Percentiles rank a stretch among this genome's conserved stretches.
Evolutionary conservation across 2,329 filamentous ascomycete genomes (phyloP).

Genomic region (Pseudocercospora cruenta): DNA sequence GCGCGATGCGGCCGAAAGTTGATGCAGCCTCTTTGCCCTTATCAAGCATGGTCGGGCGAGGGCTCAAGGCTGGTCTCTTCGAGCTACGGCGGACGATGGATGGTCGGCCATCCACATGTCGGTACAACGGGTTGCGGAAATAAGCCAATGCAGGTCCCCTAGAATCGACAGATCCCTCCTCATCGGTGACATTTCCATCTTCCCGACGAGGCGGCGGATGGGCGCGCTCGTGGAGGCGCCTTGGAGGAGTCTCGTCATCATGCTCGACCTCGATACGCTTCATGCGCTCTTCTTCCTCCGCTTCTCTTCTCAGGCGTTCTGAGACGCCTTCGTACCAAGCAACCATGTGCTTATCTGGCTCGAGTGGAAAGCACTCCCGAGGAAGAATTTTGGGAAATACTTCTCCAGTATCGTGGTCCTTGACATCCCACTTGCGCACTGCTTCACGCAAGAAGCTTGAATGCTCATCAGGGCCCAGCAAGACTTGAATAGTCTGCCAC

Average conservation of each 20-base stretch:
- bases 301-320: conserved; percentile 68
- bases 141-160: conserved; percentile 51
- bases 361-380: conserved; percentile 69
- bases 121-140: conserved; percentile 55
- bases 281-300: conserved; percentile 46
- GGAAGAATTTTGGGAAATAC: conserved; percentile 65
- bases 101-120: conserved; percentile 49
- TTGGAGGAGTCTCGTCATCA: conserved; percentile 22
- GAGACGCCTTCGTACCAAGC: conserved; percentile 83
- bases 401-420: conserved; percentile 67
- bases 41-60: conserved; percentile 38
- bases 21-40: conserved; percentile 42
- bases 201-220: conserved; percentile 24
- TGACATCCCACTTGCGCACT: conserved; percentile 74
- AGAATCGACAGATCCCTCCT: conserved; percentile 48
- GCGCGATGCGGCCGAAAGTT: conserved; percentile 41
- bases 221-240: conserved; percentile 27
- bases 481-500: conserved; percentile 90
- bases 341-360: conserved; percentile 78
- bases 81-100: conserved; percentile 46
- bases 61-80: conserved; percentile 38
- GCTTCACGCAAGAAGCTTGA: conserved; percentile 80
- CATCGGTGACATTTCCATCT: conserved; percentile 33
- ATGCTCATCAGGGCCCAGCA: conserved; percentile 87
- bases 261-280: conserved; percentile 33